Conservation (phyloP, 2,329 filamentous ascomycete genomes). For the Talaromyces sp. region DNA sequence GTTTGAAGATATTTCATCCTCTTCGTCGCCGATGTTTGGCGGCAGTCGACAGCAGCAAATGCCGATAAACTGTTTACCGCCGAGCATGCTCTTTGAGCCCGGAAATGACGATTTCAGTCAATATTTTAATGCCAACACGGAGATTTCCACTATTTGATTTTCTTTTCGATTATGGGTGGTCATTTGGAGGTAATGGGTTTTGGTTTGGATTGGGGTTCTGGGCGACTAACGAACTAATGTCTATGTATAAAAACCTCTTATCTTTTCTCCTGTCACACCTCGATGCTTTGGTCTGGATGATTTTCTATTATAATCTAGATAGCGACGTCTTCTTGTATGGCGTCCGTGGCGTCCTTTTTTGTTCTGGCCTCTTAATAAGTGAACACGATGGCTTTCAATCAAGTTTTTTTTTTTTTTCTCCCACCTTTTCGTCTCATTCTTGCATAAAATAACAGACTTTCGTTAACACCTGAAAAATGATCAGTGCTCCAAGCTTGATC, state of each 20-base stretch:
- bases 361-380: background rate
- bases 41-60: constrained; percentile 25
- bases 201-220: background rate
- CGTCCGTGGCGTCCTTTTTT: background rate
- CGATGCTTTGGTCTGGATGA: background rate
- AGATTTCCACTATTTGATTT: constrained; percentile 36
- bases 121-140: constrained; percentile 38
- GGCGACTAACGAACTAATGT: background rate
- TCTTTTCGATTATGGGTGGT: constrained; percentile 19
- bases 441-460: no score
- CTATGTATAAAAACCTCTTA: background rate
- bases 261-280: background rate
- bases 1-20: constrained; percentile 31
- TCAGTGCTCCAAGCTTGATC: no score
- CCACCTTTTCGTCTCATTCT: no score
- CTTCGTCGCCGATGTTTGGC: constrained; percentile 32
- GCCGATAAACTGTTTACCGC: constrained; percentile 33
- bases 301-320: background rate
- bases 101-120: constrained; percentile 39
- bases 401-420: background rate
- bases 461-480: no score
- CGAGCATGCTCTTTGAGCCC: constrained; percentile 28
- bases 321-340: background rate
- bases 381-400: background rate
- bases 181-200: background rate